Percentiles rank a stretch among this genome's conserved stretches.
Conservation (phyloP, 495 filamentous ascomycete genomes). For the Acidomyces sp. region DNA sequence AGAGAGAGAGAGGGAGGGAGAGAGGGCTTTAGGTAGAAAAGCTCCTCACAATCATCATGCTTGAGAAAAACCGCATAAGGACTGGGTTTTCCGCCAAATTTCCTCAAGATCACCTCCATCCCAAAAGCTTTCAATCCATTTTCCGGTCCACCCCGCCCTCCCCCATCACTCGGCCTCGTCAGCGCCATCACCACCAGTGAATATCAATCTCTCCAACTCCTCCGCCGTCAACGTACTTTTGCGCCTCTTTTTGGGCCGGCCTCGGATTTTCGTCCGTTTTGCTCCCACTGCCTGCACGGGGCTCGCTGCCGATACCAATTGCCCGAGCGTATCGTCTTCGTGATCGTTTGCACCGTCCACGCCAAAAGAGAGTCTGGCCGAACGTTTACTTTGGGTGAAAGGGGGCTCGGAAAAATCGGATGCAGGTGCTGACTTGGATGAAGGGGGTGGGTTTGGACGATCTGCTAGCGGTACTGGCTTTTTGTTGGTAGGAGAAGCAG, state of each 20-base stretch:
- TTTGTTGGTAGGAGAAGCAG: neutral
- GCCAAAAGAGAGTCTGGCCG: neutral
- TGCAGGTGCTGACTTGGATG: neutral
- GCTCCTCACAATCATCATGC: no score
- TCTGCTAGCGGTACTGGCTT: neutral
- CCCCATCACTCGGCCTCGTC: no score
- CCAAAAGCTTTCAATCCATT: no score
- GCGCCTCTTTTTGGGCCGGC: slow-evolving; percentile 25
- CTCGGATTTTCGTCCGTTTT: slow-evolving; percentile 29
- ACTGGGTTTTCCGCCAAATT: no score
- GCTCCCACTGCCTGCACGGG: no score
- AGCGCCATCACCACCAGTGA: slow-evolving; percentile 8
- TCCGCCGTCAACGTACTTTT: slow-evolving; percentile 33
- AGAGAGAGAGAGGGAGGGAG: no score
- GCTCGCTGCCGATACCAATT: slow-evolving; percentile 12
- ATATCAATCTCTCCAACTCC: slow-evolving; percentile 26
- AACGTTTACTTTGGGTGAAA: neutral
- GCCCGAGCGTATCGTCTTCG: slow-evolving; percentile 18
- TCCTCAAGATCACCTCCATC: no score
- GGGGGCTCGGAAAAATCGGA: neutral
- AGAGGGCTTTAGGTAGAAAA: no score
- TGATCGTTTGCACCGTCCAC: slow-evolving; percentile 6
- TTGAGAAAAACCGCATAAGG: no score
- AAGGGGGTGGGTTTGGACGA: neutral
- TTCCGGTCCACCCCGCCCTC: no score